These are phyloP conservation scores for Microsporum ferrugineum DNA, from an alignment of 2,329 filamentous ascomycete species.

Conservation along the genomic window DNA sequence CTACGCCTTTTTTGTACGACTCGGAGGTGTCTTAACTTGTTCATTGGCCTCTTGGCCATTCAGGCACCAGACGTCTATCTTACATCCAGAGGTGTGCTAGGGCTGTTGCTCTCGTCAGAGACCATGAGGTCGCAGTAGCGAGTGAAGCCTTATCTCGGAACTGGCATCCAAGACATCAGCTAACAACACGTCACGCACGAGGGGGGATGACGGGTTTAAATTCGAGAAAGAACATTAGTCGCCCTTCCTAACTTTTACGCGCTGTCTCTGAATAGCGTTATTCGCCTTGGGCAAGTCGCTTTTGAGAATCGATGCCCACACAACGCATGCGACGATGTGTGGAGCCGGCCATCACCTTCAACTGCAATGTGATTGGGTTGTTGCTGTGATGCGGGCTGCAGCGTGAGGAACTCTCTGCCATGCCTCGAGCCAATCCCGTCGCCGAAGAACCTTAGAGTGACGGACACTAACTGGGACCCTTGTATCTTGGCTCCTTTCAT, in stretches of 20 bases:
- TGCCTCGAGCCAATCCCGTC: constrained; percentile 2
- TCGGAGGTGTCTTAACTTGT: background rate
- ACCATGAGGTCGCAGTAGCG: constrained; percentile 1
- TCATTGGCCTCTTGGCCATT: background rate
- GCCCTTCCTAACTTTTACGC: background rate
- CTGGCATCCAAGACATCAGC: background rate
- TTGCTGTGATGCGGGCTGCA: constrained; percentile 4
- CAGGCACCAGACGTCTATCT: background rate
- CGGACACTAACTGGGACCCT: constrained; percentile 3
- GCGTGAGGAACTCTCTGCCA: constrained; percentile 4
- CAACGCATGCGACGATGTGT: background rate
- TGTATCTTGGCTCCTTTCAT: constrained; percentile 4
- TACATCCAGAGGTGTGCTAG: background rate
- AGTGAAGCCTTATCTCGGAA: background rate
- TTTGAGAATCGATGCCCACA: background rate
- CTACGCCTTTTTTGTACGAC: background rate
- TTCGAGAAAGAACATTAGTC: background rate
- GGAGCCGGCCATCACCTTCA: constrained; percentile 2
- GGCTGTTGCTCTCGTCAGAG: background rate
- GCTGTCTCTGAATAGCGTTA: background rate
- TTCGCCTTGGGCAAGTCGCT: background rate
- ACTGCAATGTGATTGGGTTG: constrained; percentile 1
- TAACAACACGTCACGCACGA: background rate
- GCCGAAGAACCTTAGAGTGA: background rate
- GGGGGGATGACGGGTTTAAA: background rate